Conservation (phyloP, 768 basidiomycete genomes). For the Mycena sanguinolenta region DNA sequence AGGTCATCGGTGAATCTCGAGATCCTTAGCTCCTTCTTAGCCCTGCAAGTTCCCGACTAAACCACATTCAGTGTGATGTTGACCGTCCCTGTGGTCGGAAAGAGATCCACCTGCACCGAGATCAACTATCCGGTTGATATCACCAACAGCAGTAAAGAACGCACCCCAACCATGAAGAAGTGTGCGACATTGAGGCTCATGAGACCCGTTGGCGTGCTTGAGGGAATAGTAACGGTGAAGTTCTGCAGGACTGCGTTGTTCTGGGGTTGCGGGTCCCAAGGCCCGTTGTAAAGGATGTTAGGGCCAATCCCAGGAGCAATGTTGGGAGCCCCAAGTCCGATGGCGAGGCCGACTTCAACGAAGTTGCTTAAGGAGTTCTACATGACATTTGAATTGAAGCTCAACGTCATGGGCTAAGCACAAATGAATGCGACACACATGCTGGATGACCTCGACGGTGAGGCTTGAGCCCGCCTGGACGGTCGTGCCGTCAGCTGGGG, state of each 20-base stretch:
- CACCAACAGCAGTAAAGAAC: background rate
- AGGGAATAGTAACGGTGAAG: background rate
- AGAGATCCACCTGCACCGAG: background rate
- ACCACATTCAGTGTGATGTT: background rate
- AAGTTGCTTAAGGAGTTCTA: background rate
- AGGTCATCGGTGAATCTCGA: too few relatives aligned
- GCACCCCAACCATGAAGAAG: background rate
- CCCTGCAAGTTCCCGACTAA: too few relatives aligned
- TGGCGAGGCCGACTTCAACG: constrained; percentile 6
- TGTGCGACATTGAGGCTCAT: background rate
- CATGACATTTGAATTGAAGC: background rate
- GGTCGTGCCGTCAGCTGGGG: background rate
- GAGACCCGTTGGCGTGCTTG: background rate
- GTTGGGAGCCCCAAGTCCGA: constrained; percentile 17
- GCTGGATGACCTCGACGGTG: background rate
- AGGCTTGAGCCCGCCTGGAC: background rate
- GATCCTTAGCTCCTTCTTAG: too few relatives aligned
- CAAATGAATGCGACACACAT: background rate
- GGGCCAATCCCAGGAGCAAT: constrained; percentile 8
- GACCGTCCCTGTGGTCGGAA: background rate
- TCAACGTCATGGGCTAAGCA: background rate
- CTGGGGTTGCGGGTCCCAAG: constrained; percentile 16
- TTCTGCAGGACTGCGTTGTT: background rate
- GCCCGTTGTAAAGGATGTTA: constrained; percentile 13
- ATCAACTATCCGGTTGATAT: background rate